Evolutionary conservation across 2,329 filamentous ascomycete species (phyloP).

Genomic region (Cercospora sp.): DNA sequence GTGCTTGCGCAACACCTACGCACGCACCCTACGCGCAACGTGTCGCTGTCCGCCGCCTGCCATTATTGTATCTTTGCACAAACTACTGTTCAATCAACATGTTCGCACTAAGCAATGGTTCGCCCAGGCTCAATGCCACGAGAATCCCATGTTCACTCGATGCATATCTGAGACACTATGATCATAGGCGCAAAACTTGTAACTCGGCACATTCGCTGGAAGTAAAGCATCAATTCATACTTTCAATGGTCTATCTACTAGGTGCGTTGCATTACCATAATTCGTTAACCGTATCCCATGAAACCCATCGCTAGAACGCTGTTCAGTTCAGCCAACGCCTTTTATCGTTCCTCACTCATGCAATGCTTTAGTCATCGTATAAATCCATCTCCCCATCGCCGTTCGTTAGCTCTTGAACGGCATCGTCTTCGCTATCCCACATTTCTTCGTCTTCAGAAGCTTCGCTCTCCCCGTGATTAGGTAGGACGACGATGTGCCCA

Average conservation of each 20-base stretch:
- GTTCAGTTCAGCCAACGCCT: slow-evolving; percentile 10
- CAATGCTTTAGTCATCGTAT: slow-evolving; percentile 50
- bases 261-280: slow-evolving; percentile 2
- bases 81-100: not conserved
- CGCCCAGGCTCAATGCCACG: not conserved
- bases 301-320: slow-evolving; percentile 26
- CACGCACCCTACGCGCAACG: not conserved
- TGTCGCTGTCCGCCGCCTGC: not conserved
- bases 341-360: not conserved
- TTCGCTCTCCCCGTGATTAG: slow-evolving; percentile 74
- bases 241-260: not conserved
- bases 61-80: not conserved
- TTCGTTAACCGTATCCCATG: slow-evolving; percentile 10
- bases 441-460: slow-evolving; percentile 56
- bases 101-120: not conserved
- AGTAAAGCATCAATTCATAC: not conserved
- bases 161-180: not conserved
- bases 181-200: not conserved
- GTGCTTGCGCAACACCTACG: not conserved
- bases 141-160: not conserved
- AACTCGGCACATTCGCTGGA: not conserved
- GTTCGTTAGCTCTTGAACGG: slow-evolving; percentile 63
- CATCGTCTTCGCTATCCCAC: slow-evolving; percentile 74
- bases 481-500: slow-evolving; percentile 74
- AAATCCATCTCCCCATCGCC: slow-evolving; percentile 62